Base-by-base conservation (phyloP, 2,329 filamentous ascomycete species). In the Paramyrothecium sp. region DNA sequence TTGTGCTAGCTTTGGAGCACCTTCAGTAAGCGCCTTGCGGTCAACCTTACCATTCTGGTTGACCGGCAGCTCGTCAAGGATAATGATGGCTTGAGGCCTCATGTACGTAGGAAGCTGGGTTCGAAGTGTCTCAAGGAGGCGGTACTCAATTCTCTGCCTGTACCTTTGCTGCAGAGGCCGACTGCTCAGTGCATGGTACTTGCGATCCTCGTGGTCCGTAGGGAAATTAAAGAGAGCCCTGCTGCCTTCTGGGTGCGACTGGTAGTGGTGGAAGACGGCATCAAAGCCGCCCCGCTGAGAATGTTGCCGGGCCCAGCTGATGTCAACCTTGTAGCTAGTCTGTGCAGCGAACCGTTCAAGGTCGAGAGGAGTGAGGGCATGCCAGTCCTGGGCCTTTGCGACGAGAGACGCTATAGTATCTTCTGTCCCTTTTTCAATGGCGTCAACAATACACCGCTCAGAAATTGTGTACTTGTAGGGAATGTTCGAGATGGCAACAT, bases 281-380 rank as follows among this genome's bases (percentile, higher is more conserved):
- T 66, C 63, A 2, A 67, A 26, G 11, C 53, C 61, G 23, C 65
- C 65, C 3, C 56, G 54, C 51, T 62, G 65, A 5, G 54, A 54
- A n/a, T 34, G n/a, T 22, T 75, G 75, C 21, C 70, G 66, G 0
- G 79, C 81, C 60, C 77, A 78, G 51, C 72, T 70, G 1, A 71
- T 65, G 26, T 81, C 75, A 26, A 81, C 79, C 19, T 76, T 64
- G 57, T 79, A 82, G 20, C 78, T 77, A 21, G 71, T 64, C 21
- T 63, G 61, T 55, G 70, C 38, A n/a, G 62, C 61, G 3, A 71
- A 46, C 23, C 62, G 52, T 0, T 55, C 58, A 3, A 69, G 50
- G 3, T 67, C 65, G 16, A 49, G 19, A 0, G 60, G 51, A 7
- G 61, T 58, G 0, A 61, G 53, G 1, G 55, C 57, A 1, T 54